phyloP scores from a whole-genome alignment of 306 rosid species.

The Cucurbita ficifolia region DNA sequence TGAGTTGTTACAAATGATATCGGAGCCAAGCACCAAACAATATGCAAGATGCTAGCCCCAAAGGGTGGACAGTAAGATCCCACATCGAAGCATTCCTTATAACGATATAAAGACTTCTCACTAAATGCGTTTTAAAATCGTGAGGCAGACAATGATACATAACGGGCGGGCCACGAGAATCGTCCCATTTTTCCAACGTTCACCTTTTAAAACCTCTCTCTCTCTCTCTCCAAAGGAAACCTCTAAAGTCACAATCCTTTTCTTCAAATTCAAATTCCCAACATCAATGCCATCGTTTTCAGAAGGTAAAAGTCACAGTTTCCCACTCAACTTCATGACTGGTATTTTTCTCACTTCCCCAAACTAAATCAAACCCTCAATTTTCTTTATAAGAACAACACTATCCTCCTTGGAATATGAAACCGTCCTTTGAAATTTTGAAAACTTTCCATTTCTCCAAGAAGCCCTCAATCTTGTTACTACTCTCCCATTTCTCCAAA shows the following conservation, averaged over 20 bases:
- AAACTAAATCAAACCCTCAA: neutral
- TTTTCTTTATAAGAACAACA: neutral
- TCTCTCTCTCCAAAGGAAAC: neutral
- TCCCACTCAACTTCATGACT: neutral
- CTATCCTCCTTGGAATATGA: neutral
- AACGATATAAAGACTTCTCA: too few species aligned
- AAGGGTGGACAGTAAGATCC: too few species aligned
- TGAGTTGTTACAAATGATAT: too few species aligned
- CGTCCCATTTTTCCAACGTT: too few species aligned
- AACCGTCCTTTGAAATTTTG: neutral
- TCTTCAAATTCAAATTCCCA: neutral
- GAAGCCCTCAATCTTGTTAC: neutral
- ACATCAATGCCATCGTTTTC: neutral
- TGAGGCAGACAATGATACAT: too few species aligned
- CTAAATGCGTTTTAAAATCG: too few species aligned
- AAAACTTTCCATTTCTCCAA: neutral
- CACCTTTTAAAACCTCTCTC: too few species aligned
- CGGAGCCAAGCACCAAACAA: too few species aligned
- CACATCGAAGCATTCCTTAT: too few species aligned
- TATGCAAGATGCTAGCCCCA: too few species aligned
- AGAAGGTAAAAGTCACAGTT: neutral
- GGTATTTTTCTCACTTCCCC: neutral
- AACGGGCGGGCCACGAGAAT: too few species aligned
- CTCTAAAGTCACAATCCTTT: neutral
- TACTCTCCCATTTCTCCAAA: neutral